Evolutionary conservation across 2,329 filamentous ascomycete genomes (phyloP).

Genomic region (Hirsutella rhossiliensis): DNA sequence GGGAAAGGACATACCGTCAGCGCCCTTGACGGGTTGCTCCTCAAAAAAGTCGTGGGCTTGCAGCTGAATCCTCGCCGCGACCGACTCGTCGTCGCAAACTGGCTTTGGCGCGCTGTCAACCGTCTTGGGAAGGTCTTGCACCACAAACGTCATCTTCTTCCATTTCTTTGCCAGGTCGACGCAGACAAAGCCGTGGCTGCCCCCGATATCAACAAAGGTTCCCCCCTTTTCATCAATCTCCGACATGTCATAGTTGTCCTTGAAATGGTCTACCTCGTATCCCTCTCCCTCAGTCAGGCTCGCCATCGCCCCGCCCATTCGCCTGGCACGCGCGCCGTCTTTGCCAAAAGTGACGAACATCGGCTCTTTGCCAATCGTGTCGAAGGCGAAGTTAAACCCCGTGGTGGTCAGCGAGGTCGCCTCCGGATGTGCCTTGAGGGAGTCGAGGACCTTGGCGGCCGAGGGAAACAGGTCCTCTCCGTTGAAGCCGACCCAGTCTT

Average conservation of each 20-base stretch:
- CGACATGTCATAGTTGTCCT: conserved; percentile 41
- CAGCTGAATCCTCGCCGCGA: conserved; percentile 27
- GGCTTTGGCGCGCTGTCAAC: conserved; percentile 33
- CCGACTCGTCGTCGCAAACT: conserved; percentile 22
- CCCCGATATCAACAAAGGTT: conserved; percentile 46
- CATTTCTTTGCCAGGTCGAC: conserved; percentile 40
- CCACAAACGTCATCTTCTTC: conserved; percentile 39
- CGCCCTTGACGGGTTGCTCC: conserved; percentile 38
- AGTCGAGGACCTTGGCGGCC: conserved; percentile 30
- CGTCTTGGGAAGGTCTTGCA: conserved; percentile 40
- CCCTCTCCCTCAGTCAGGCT: conserved; percentile 43
- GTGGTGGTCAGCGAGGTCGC: conserved; percentile 34
- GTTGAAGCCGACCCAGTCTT: conserved; percentile 44
- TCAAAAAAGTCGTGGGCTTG: conserved; percentile 45
- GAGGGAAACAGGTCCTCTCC: conserved; percentile 41
- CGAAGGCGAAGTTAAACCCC: conserved; percentile 39
- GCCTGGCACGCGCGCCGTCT: conserved; percentile 30
- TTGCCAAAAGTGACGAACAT: conserved; percentile 43
- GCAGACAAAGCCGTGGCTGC: conserved; percentile 44
- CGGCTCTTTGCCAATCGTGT: conserved; percentile 36
- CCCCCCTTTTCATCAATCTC: conserved; percentile 30
- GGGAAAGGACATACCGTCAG: conserved; percentile 28
- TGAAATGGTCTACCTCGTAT: conserved; percentile 39
- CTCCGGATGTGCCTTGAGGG: conserved; percentile 31
- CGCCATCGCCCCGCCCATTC: conserved; percentile 43